A percentile compares a stretch with the other conserved stretches of the same genome.
phyloP scores from a whole-genome alignment of 2,329 filamentous ascomycete genomes.

The Xylaria sp. region DNA sequence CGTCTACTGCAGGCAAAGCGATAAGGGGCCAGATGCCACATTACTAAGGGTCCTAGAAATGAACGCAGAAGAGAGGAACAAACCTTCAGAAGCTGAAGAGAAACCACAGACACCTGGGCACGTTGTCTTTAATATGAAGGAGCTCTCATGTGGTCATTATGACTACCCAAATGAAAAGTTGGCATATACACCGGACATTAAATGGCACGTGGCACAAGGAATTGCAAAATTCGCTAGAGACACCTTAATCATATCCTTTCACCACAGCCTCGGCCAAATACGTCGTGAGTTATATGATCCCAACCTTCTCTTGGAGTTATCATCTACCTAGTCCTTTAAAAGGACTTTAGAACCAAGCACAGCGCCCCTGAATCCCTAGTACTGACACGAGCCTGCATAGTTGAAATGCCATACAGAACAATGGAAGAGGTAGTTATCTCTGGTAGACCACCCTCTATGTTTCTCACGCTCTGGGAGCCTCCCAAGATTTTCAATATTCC shows the following conservation, averaged over 20 bases:
- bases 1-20: constrained; percentile 46
- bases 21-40: constrained; percentile 43
- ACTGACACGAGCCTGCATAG: constrained; percentile 20
- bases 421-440: constrained; percentile 53
- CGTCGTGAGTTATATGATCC: constrained; percentile 26
- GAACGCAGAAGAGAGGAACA: constrained; percentile 39
- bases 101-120: constrained; percentile 20
- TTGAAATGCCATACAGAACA: constrained; percentile 57
- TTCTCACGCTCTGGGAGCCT: constrained; percentile 57
- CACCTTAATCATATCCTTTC: constrained; percentile 48
- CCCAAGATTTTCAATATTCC: constrained; percentile 53
- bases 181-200: constrained; percentile 51
- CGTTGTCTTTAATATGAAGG: constrained; percentile 31
- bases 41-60: constrained; percentile 45
- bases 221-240: constrained; percentile 51
- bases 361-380: background rate
- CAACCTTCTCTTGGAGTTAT: background rate
- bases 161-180: constrained; percentile 47
- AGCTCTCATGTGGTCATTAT: constrained; percentile 55
- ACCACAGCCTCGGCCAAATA: constrained; percentile 21
- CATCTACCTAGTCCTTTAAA: background rate
- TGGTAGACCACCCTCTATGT: constrained; percentile 46
- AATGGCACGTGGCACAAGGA: constrained; percentile 45
- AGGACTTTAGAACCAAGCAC: background rate
- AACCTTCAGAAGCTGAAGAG: constrained; percentile 34